Percentiles rank a stretch among this genome's conserved stretches.
Conservation (phyloP, 1,139 yeast species). For the Yamadazyma blattariae region DNA sequence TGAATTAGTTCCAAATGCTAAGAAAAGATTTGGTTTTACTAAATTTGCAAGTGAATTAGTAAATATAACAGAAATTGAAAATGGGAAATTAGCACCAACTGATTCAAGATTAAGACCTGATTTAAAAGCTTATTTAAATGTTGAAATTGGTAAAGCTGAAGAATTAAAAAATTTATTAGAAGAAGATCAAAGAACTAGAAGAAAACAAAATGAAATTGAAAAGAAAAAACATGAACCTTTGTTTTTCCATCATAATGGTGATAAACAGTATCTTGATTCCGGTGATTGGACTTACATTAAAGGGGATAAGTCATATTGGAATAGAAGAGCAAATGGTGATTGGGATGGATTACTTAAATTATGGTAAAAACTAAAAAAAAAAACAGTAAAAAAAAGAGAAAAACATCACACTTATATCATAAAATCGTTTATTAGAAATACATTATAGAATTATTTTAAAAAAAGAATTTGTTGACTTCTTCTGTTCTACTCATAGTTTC, state of each 20-base stretch:
- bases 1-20: slow-evolving; percentile 54
- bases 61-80: slow-evolving; percentile 70
- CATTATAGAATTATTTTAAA: background rate
- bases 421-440: too few relatives aligned
- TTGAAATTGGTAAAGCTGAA: slow-evolving; percentile 71
- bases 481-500: too few relatives aligned
- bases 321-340: slow-evolving; percentile 56
- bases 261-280: slow-evolving; percentile 30
- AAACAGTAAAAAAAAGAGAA: too few relatives aligned
- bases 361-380: slow-evolving; percentile 51
- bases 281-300: slow-evolving; percentile 59
- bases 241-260: slow-evolving; percentile 55
- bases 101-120: slow-evolving; percentile 93
- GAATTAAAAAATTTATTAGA: slow-evolving; percentile 63
- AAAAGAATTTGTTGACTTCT: too few relatives aligned
- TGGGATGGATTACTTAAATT: slow-evolving; percentile 56
- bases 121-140: slow-evolving; percentile 66
- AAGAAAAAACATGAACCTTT: slow-evolving; percentile 50
- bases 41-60: slow-evolving; percentile 78
- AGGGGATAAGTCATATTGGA: slow-evolving; percentile 80
- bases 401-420: too few relatives aligned
- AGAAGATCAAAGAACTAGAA: slow-evolving; percentile 74
- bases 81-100: slow-evolving; percentile 67
- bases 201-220: slow-evolving; percentile 54
- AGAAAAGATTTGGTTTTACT: slow-evolving; percentile 80